Base-by-base conservation (phyloP, 345 rosid genomes). In the Erysimum cheiranthoides region DNA sequence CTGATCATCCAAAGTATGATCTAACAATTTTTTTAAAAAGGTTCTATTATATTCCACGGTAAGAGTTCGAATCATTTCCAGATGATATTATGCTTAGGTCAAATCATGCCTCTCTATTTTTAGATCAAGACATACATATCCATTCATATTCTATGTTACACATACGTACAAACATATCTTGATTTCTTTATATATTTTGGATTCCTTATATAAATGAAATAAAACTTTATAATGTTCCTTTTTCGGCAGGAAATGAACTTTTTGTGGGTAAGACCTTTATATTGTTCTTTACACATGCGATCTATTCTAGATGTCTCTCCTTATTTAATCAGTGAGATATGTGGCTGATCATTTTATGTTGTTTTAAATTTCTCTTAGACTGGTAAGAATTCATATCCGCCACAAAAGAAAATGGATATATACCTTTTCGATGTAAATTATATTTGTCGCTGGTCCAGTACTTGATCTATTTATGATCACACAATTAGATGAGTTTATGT, bases 91-190 rank as follows among this genome's bases (percentile, higher is more conserved):
- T 65, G 78, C 66, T 74, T n/a, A 56, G 18, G 49, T 65, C 71
- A 74, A 74, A 74, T 74, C 71, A 73, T 73, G 57, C 71, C 47
- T 54, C 78, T 34, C 71, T 35, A 65, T 32, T 54, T 53, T 32
- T 52, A 63, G 77, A 52, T 53, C 28, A 63, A 40, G 52, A 51
- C 53, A 40, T 18, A 63, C 39, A 9, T 13, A 31, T 72, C 52
- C 42, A 51, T 61, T 61, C 31, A 72, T 63, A 73, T 53, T 73
- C 66, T 42, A 52, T 73, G 57, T 53, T 46, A 46, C 46, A 66
- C 58, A 66, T 45, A 21, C 46, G 50, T 74, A 53, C 17, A 17
- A 53, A 73, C 56, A 64, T 64, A 42, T 64, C 63, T 56, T 40
- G 17, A 38, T 18, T 53, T 54, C 17, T 73, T 61, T 32, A 18